phyloP scores from a whole-genome alignment of 208 protist species.

The Leishmania arabica region DNA sequence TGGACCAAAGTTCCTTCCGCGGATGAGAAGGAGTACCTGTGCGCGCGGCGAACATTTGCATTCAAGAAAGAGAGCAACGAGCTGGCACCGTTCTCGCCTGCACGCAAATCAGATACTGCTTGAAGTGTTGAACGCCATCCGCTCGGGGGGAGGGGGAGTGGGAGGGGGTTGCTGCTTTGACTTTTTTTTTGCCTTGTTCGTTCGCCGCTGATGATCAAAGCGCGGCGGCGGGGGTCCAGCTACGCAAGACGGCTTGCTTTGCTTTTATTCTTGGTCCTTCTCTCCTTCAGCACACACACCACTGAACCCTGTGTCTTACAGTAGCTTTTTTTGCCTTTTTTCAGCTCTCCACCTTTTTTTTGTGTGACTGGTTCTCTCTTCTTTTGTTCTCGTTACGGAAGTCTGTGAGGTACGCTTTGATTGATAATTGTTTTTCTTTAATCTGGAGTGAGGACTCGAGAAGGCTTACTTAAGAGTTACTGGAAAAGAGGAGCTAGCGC shows the following conservation, averaged over 20 bases:
- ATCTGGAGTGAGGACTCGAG: constrained; percentile 3
- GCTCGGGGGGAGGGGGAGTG: not conserved
- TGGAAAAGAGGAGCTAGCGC: not conserved
- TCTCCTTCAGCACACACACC: not conserved
- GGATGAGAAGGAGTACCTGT: constrained; percentile 85
- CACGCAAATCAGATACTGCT: constrained; percentile 23
- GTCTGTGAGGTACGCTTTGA: constrained; percentile 7
- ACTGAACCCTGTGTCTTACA: not conserved
- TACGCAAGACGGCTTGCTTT: not conserved
- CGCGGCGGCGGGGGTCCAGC: not conserved
- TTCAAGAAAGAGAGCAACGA: constrained; percentile 77
- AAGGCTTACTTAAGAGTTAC: not conserved
- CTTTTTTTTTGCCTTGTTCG: not conserved
- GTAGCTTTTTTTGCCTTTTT: constrained; percentile 2
- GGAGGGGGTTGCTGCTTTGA: not conserved
- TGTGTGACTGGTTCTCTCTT: constrained; percentile 6
- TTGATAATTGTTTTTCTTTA: constrained; percentile 13
- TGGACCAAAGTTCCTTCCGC: constrained; percentile 67
- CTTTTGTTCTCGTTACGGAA: constrained; percentile 8
- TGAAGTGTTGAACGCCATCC: constrained; percentile 4
- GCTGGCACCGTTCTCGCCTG: constrained; percentile 29
- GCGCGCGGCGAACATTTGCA: constrained; percentile 64
- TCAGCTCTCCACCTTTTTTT: not conserved
- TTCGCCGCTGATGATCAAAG: constrained; percentile 4
- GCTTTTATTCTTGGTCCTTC: not conserved